phyloP scores from a whole-genome alignment of 257 asterid genomes.

The Nicotiana benthamiana region DNA sequence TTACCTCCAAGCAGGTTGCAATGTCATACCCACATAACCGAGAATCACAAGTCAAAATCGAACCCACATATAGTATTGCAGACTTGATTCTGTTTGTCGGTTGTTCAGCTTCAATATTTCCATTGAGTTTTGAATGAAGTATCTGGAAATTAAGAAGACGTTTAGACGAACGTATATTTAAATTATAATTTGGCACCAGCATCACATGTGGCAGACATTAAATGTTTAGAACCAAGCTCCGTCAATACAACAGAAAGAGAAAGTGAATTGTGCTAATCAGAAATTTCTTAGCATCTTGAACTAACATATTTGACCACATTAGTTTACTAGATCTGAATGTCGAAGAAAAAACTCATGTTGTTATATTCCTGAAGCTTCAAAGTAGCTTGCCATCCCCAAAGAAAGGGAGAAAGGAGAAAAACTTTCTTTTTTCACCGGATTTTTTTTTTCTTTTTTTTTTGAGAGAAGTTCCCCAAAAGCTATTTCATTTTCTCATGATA shows the following conservation, averaged over 20 bases:
- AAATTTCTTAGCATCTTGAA: not conserved
- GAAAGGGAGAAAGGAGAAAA: not conserved
- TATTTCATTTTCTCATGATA: not conserved
- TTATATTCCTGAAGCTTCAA: not conserved
- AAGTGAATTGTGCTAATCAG: not conserved
- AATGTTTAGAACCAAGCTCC: not conserved
- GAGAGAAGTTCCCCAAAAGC: no score
- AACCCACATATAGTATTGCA: constrained; percentile 68
- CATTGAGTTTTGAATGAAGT: constrained; percentile 63
- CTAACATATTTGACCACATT: not conserved
- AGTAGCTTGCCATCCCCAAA: not conserved
- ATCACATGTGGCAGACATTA: not conserved
- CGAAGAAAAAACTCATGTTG: not conserved
- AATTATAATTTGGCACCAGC: not conserved
- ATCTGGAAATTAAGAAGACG: constrained; percentile 31
- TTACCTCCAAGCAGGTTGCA: constrained; percentile 97
- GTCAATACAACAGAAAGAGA: not conserved
- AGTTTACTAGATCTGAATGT: not conserved
- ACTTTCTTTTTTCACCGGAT: not conserved
- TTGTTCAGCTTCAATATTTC: constrained; percentile 28
- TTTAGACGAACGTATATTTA: not conserved
- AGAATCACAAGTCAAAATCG: constrained; percentile 63
- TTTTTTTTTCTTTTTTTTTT: no score
- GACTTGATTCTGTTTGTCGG: constrained; percentile 45
- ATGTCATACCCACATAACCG: constrained; percentile 67